Evolutionary conservation across 805 yeast species (phyloP).

Genomic region (Yamadazyma laniorum): DNA sequence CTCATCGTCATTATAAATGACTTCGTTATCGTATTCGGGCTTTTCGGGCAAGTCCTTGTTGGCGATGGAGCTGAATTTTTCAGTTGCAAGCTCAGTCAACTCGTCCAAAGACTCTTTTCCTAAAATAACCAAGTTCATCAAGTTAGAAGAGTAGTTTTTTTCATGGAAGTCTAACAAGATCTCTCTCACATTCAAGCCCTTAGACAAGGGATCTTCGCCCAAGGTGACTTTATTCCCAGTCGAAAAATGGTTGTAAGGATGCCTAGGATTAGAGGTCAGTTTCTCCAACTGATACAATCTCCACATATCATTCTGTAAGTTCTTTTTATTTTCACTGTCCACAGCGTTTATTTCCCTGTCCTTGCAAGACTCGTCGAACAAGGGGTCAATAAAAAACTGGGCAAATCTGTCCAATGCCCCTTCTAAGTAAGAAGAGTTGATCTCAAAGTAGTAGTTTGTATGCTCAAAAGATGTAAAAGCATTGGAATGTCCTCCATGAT

Average conservation of each 20-base stretch:
- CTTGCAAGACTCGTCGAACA: slow-evolving; percentile 70
- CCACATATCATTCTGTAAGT: slow-evolving; percentile 87
- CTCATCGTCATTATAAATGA: slow-evolving; percentile 50
- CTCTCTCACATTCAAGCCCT: slow-evolving; percentile 74
- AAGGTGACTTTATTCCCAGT: slow-evolving; percentile 85
- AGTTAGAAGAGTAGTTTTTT: slow-evolving; percentile 73
- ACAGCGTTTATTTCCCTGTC: slow-evolving; percentile 94
- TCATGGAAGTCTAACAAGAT: slow-evolving; percentile 74
- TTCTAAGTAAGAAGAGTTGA: slow-evolving; percentile 67
- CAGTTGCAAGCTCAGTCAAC: slow-evolving; percentile 67
- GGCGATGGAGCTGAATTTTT: slow-evolving; percentile 61
- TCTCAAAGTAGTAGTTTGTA: slow-evolving; percentile 89
- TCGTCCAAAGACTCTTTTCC: slow-evolving; percentile 79
- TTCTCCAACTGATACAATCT: slow-evolving; percentile 83
- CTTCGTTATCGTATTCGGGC: slow-evolving; percentile 44
- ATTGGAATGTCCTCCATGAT: slow-evolving; percentile 85
- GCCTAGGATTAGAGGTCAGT: slow-evolving; percentile 64
- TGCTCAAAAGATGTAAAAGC: slow-evolving; percentile 89
- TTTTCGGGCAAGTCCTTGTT: slow-evolving; percentile 43
- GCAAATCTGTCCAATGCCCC: slow-evolving; percentile 93
- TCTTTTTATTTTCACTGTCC: slow-evolving; percentile 93
- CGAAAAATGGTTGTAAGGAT: slow-evolving; percentile 84
- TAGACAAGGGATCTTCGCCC: slow-evolving; percentile 56
- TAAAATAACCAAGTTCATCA: slow-evolving; percentile 82
- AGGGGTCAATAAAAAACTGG: slow-evolving; percentile 85